A percentile compares a stretch with the other conserved stretches of the same genome.
These are phyloP conservation scores for Pythium brassicae DNA, from an alignment of 352 stramenopile species.

Conservation along the genomic window DNA sequence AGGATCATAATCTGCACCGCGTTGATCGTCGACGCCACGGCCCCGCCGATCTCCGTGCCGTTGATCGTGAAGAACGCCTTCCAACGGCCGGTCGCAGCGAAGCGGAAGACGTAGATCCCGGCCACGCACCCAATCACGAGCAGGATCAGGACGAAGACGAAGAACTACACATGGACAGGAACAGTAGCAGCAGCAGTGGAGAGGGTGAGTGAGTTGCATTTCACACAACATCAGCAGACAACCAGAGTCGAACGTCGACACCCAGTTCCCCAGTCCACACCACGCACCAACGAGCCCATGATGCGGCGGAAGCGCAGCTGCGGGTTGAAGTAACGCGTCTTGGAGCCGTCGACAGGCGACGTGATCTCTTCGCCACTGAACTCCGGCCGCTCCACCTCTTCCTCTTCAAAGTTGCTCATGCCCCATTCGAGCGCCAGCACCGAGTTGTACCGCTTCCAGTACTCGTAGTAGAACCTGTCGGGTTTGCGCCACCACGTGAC, in stretches of 20 bases:
- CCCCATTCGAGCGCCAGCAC: slow-evolving; percentile 78
- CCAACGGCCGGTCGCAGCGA: slow-evolving; percentile 46
- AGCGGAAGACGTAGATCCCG: slow-evolving; percentile 75
- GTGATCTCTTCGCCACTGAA: slow-evolving; percentile 65
- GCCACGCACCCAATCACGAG: slow-evolving; percentile 61
- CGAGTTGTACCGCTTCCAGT: slow-evolving; percentile 80
- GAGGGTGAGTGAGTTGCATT: neutral
- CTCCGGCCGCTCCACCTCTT: slow-evolving; percentile 64
- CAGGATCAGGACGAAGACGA: slow-evolving; percentile 66
- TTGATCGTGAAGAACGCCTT: slow-evolving; percentile 58
- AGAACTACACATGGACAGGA: slow-evolving; percentile 28
- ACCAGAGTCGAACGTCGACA: too few species aligned
- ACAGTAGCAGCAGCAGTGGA: neutral
- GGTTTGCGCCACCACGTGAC: neutral
- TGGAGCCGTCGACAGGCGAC: slow-evolving; percentile 67
- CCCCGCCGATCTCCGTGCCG: slow-evolving; percentile 34
- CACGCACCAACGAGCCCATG: slow-evolving; percentile 58
- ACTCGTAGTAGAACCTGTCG: slow-evolving; percentile 70
- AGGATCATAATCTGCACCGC: slow-evolving; percentile 80
- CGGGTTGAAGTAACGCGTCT: slow-evolving; percentile 59
- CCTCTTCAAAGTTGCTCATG: slow-evolving; percentile 72
- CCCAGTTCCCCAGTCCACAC: neutral
- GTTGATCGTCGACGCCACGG: slow-evolving; percentile 63
- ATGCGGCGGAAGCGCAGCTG: slow-evolving; percentile 55
- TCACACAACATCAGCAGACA: neutral